Percentiles rank a stretch among this genome's conserved stretches.
Conservation (phyloP, 345 rosid species). For the Mercurialis annua region DNA sequence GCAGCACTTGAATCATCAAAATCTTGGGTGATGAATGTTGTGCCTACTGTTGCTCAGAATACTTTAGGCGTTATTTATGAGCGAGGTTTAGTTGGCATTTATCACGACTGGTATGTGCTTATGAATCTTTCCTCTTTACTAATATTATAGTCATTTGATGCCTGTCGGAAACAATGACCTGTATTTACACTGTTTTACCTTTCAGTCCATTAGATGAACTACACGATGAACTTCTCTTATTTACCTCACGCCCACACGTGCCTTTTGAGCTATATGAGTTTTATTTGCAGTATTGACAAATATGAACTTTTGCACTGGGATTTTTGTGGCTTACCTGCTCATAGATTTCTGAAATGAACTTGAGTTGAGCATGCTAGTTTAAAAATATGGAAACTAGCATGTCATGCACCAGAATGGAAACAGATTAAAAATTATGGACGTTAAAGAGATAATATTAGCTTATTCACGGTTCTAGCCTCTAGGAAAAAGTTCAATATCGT, state of each 20-base stretch:
- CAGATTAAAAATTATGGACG: background rate
- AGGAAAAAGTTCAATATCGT: background rate
- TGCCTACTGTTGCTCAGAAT: slow-evolving; percentile 70
- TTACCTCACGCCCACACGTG: background rate
- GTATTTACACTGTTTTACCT: background rate
- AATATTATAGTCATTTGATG: background rate
- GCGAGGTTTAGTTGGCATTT: slow-evolving; percentile 88
- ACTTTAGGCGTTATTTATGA: slow-evolving; percentile 83
- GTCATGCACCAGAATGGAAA: background rate
- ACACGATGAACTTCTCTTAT: background rate
- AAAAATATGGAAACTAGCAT: no score
- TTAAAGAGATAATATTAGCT: background rate
- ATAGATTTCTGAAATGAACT: background rate
- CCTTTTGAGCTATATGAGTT: background rate
- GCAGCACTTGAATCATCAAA: slow-evolving; percentile 87
- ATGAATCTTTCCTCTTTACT: slow-evolving; percentile 3
- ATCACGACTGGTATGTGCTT: slow-evolving; percentile 81
- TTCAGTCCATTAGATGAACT: background rate
- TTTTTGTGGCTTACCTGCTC: background rate
- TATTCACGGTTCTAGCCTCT: background rate
- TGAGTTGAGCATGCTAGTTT: background rate
- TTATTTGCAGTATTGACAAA: background rate
- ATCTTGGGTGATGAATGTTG: slow-evolving; percentile 96
- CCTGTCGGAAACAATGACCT: no score
- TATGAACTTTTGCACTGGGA: background rate